A percentile compares a stretch with the other conserved stretches of the same genome.
These are phyloP conservation scores for Solanum medicagineum DNA, from an alignment of 257 asterid species.

Conservation along the genomic window DNA sequence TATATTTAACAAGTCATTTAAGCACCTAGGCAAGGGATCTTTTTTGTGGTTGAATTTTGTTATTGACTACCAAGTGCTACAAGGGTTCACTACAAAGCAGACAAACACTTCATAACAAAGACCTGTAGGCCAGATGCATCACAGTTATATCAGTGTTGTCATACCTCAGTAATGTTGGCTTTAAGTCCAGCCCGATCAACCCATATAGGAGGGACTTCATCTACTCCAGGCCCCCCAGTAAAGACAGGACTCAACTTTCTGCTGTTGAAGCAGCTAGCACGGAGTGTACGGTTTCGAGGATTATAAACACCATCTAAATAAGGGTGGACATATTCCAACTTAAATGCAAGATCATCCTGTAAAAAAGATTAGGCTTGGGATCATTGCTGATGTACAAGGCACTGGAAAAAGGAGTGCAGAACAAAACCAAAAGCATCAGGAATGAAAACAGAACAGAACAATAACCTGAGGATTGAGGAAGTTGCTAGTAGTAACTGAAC, in stretches of 20 bases:
- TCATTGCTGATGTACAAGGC: not conserved
- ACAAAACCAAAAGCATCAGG: not conserved
- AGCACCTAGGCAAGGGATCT: not conserved
- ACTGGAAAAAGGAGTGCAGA: not conserved
- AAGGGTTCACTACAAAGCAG: not conserved
- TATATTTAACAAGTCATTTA: not conserved
- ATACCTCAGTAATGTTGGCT: constrained; percentile 89
- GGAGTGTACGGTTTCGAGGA: constrained; percentile 86
- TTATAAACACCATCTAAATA: constrained; percentile 83
- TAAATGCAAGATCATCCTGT: constrained; percentile 97
- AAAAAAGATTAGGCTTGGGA: not conserved
- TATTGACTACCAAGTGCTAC: not conserved
- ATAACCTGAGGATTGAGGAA: constrained; percentile 92
- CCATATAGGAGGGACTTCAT: constrained; percentile 96
- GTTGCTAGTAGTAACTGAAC: constrained; percentile 93
- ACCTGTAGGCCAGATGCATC: not conserved
- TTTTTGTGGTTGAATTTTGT: not conserved
- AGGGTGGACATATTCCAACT: constrained; percentile 91
- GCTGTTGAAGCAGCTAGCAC: constrained; percentile 89
- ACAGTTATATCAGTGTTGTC: not conserved
- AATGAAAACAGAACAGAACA: not conserved
- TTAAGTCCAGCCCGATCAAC: constrained; percentile 92
- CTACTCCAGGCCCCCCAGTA: constrained; percentile 97
- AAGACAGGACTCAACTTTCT: constrained; percentile 94
- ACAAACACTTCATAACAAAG: not conserved